Base-by-base conservation (phyloP, 129 eudicot genomes). In the Apium graveolens region DNA sequence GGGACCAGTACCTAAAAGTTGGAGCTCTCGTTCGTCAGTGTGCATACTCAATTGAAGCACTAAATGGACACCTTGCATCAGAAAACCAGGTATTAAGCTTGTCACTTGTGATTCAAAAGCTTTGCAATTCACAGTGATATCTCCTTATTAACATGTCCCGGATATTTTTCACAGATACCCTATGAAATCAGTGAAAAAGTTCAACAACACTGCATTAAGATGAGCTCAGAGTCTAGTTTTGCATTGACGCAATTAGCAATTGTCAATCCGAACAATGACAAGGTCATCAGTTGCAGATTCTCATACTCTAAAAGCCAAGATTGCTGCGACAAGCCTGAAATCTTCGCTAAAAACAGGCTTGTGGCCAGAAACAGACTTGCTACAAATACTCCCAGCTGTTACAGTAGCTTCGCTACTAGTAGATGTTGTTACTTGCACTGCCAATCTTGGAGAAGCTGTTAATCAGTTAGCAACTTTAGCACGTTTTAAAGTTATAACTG, bases 241-340 rank as follows among this genome's bases (percentile, higher is more conserved):
- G 91, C 97, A 2, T 68, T 93, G 74, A 89, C 82, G 45, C 88
- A 91, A 84, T 48, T 93, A 55, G 86, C 97, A 75, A 75, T 9
- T 26, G 49, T 77, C 92, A 5, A 65, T 93, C 13, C 82, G 77
- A 46, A 73, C 80, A 27, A 89, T 89, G 93, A 86, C 82, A 11
- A 24, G 82, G 24, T 71, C 89, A 13, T 69, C 83, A 3, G 5
- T 78, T 0, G 78, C 72, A n/a, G 80, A 78, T 39, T 48, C 73
- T 29, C 89, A 85, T 34, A 32, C 85, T 17, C 17, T 16, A 7
- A 86, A 78, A 14, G 85, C 90, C n/a, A 86, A 86, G 71, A 11
- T 75, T 12, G 89, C 90, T 0, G 82, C 85, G 4, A 72, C 80
- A 51, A 78, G 62, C 75, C 89, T 89, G 18, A 86, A 84, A 48